Percentiles rank a stretch among this genome's conserved stretches.
phyloP scores from a whole-genome alignment of 257 asterid species.

The Buddleja alternifolia region DNA sequence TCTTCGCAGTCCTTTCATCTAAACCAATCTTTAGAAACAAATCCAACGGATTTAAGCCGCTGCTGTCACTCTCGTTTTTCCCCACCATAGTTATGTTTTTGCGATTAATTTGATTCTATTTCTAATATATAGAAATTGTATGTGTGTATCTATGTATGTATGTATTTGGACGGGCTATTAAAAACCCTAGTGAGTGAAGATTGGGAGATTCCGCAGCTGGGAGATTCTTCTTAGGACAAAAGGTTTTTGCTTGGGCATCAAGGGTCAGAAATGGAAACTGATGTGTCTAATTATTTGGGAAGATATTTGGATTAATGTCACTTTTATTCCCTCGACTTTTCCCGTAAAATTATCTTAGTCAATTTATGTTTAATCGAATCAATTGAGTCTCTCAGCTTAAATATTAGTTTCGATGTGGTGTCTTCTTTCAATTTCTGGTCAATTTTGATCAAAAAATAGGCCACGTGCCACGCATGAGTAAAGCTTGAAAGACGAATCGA shows the following conservation, averaged over 20 bases:
- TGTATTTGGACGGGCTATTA: neutral
- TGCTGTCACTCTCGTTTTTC: slow-evolving; percentile 28
- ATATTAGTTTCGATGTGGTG: too few relatives aligned
- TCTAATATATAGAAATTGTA: neutral
- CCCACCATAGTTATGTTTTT: slow-evolving; percentile 36
- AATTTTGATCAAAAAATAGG: too few relatives aligned
- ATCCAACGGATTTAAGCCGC: slow-evolving; percentile 41
- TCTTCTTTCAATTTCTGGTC: too few relatives aligned
- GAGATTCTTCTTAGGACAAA: slow-evolving; percentile 6
- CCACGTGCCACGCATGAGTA: too few relatives aligned
- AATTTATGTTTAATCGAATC: too few relatives aligned
- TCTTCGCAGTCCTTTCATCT: slow-evolving; percentile 54
- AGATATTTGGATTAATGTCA: too few relatives aligned
- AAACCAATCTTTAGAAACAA: slow-evolving; percentile 56
- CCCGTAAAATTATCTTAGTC: too few relatives aligned
- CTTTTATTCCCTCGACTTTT: too few relatives aligned
- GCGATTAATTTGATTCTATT: neutral
- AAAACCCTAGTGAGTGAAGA: slow-evolving; percentile 20
- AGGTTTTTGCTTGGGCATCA: slow-evolving; percentile 33
- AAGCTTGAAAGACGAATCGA: too few relatives aligned
- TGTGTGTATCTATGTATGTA: neutral
- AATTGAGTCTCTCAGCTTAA: too few relatives aligned
- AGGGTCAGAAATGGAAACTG: slow-evolving; percentile 34
- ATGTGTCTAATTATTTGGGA: neutral
- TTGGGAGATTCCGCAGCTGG: slow-evolving; percentile 12